Evolutionary conservation across 2,329 filamentous ascomycete genomes (phyloP).

Genomic region (Plectosphaerella cucumerina): DNA sequence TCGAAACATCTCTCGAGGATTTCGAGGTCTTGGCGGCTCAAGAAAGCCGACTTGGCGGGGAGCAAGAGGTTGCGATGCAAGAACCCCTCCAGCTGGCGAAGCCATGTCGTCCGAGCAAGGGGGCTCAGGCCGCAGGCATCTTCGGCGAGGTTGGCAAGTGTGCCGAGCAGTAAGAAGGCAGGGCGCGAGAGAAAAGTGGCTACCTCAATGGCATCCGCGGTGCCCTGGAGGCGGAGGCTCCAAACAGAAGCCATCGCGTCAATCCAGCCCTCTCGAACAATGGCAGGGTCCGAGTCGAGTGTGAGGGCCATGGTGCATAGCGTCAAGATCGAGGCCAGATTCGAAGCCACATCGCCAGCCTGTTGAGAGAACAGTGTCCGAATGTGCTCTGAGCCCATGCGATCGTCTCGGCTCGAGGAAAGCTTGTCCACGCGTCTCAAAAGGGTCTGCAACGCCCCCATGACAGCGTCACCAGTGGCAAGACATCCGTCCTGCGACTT

Average conservation of each 20-base stretch:
- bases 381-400: slow-evolving; percentile 54
- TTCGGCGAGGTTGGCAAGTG: slow-evolving; percentile 33
- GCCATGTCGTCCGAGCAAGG: slow-evolving; percentile 35
- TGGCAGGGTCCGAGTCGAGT: slow-evolving; percentile 24
- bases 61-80: slow-evolving; percentile 47
- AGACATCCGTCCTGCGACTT: slow-evolving; percentile 36
- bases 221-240: slow-evolving; percentile 49
- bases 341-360: slow-evolving; percentile 39
- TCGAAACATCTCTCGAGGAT: slow-evolving; percentile 36
- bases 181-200: slow-evolving; percentile 41
- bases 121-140: slow-evolving; percentile 16
- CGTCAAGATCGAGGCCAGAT: slow-evolving; percentile 40
- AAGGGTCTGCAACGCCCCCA: slow-evolving; percentile 41
- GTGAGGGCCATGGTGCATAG: slow-evolving; percentile 37
- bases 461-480: slow-evolving; percentile 41
- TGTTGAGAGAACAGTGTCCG: slow-evolving; percentile 51
- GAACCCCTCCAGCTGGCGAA: slow-evolving; percentile 40
- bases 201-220: slow-evolving; percentile 42
- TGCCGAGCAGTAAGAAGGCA: slow-evolving; percentile 33
- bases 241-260: slow-evolving; percentile 41
- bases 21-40: slow-evolving; percentile 36
- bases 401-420: slow-evolving; percentile 32
- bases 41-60: slow-evolving; percentile 43
- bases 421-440: slow-evolving; percentile 38
- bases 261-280: slow-evolving; percentile 37